Conservation (phyloP, 176 grass and related monocot species). For the Guadua angustifolia region DNA sequence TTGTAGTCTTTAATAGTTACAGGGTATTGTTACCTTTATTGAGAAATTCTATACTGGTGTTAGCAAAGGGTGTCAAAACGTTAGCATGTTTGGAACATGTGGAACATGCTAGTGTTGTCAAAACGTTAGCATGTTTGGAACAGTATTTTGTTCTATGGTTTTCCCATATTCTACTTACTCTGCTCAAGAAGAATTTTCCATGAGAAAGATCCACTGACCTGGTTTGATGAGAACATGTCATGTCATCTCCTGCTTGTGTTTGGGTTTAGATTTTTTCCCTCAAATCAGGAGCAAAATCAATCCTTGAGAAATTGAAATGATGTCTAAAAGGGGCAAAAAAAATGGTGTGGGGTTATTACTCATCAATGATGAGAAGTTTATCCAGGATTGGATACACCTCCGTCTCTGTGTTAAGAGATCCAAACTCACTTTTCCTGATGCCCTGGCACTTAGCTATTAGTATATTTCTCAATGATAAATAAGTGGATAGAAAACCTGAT, state of each 20-base stretch:
- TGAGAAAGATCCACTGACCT: background rate
- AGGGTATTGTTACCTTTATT: conserved; percentile 8
- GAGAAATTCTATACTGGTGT: conserved; percentile 12
- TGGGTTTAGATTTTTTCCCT: background rate
- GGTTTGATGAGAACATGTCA: conserved; percentile 17
- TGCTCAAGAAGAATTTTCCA: background rate
- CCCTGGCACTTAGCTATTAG: background rate
- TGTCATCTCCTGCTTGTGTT: conserved; percentile 8
- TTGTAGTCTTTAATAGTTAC: conserved; percentile 5
- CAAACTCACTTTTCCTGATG: background rate
- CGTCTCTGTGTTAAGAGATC: background rate
- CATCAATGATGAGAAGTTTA: background rate
- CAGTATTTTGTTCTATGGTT: background rate
- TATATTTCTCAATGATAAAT: background rate
- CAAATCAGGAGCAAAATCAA: background rate
- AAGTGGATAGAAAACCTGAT: background rate
- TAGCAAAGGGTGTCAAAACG: background rate
- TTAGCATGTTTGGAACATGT: background rate
- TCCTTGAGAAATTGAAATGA: background rate
- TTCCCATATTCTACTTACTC: background rate
- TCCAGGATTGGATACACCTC: background rate
- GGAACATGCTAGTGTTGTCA: background rate
- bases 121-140: background rate
- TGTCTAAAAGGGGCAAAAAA: background rate
- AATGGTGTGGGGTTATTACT: background rate